Conservation (phyloP, 2,329 filamentous ascomycete species). For the Tolypocladium tundrense region DNA sequence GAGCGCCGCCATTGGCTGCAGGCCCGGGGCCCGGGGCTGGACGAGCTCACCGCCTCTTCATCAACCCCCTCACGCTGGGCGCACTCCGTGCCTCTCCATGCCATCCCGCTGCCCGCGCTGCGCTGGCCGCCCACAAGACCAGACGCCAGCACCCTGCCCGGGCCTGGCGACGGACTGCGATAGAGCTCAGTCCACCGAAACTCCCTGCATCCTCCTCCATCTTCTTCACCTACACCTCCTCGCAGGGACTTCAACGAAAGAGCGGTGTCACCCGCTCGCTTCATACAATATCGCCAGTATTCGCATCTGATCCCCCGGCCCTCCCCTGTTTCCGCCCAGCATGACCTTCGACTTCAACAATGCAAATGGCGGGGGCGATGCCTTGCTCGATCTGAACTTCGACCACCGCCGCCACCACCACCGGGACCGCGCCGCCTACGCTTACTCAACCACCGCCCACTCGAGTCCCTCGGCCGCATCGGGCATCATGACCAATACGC, state of each 20-base stretch:
- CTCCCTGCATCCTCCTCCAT: neutral
- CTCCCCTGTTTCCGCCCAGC: slow-evolving; percentile 24
- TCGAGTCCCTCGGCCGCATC: slow-evolving; percentile 22
- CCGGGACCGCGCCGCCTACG: slow-evolving; percentile 39
- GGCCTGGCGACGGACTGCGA: neutral
- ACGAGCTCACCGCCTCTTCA: slow-evolving; percentile 27
- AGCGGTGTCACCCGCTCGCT: slow-evolving; percentile 31
- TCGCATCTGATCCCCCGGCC: slow-evolving; percentile 19
- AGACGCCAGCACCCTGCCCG: neutral
- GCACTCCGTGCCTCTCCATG: neutral
- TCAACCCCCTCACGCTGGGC: slow-evolving; percentile 12
- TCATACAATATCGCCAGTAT: slow-evolving; percentile 24
- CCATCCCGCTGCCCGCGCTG: neutral
- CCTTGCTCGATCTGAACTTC: slow-evolving; percentile 50
- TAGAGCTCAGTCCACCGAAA: neutral
- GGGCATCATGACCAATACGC: slow-evolving; percentile 24
- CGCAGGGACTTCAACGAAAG: neutral
- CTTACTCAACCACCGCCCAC: slow-evolving; percentile 14
- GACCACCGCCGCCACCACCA: slow-evolving; percentile 49
- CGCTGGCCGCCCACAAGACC: neutral
- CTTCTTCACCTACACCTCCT: neutral
- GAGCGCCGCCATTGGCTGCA: slow-evolving; percentile 23
- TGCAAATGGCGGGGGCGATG: slow-evolving; percentile 43
- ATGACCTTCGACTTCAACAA: slow-evolving; percentile 51
- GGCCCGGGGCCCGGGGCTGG: slow-evolving; percentile 21